Evolutionary conservation across 139 green algal genomes (phyloP), one percentile per base, ranked within the genome.

Genomic region (Picochlorum sp.): DNA sequence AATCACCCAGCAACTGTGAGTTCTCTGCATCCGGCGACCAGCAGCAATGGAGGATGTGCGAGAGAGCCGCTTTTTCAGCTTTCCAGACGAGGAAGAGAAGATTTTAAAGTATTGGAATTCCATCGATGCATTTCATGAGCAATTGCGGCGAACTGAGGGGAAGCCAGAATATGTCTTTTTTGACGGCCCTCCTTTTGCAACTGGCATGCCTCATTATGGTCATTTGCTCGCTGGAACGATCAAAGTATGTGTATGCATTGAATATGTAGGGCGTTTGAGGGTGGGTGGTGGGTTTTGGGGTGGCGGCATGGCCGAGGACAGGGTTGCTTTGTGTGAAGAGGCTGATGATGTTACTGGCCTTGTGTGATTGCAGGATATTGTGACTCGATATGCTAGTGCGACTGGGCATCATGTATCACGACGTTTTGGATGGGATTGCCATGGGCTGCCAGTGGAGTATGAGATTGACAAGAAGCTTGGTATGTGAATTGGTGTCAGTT

Each of bases 391-490:
- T 72, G 90, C 92, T 14, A 85, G 65, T 59, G 62, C 69, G 2
- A 96, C 82, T 0, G 94, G 94, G 0, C 81, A 92, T 67, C 90
- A 98, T 68, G 92, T 97, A 5, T 83, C 75, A 0, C 77, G 89
- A 11, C 79, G 88, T 41, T 96, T 96, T 75, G 89, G 89, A n/a
- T 95, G 94, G 94, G 94, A 99, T 68, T 98, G 94, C 77, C 94
- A 99, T 70, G 94, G 94, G 23, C 82, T 99, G 63, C 94, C 94
- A 6, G 94, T 99, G 23, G 94, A 99, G 75, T 95, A 95, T 52
- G 94, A 99, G 70, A 98, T 98, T 54, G 92, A 99, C 77, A 95
- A 98, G 82, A 92, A 92, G 73, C 85, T 98, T 4, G 80, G 90
- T 92, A 58, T 74, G 78, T 34, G 16, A 3, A n/a, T 8, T 69